These are phyloP conservation scores for Plasmodium knowlesi DNA, from an alignment of 169 alveolate species.

Conservation along the genomic window DNA sequence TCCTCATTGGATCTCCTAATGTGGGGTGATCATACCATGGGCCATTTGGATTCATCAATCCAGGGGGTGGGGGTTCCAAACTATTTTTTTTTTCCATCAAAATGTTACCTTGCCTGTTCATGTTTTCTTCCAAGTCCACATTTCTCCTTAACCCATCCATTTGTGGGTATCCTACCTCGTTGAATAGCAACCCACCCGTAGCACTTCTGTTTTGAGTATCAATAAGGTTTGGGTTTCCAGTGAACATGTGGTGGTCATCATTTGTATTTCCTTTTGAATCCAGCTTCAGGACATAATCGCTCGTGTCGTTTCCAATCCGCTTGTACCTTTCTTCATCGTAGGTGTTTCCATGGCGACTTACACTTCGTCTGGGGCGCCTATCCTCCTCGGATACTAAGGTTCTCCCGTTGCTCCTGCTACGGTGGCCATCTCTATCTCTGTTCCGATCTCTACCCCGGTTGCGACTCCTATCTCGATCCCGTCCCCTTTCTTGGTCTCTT, in stretches of 20 bases:
- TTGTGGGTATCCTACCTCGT: not conserved
- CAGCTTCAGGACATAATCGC: not conserved
- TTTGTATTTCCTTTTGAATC: not conserved
- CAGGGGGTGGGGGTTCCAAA: not conserved
- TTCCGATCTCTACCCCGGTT: too few relatives aligned
- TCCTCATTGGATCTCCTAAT: not conserved
- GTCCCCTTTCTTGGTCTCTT: not conserved
- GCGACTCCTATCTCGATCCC: not conserved
- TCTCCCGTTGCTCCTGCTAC: not conserved
- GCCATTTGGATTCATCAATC: not conserved
- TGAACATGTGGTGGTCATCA: not conserved
- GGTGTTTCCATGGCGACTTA: not conserved
- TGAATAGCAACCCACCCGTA: not conserved
- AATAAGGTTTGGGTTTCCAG: not conserved
- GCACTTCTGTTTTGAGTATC: not conserved
- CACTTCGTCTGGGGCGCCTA: not conserved
- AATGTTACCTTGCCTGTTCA: not conserved
- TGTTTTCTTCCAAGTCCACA: not conserved
- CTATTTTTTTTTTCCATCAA: not conserved
- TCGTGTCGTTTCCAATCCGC: not conserved
- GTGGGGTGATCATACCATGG: slow-evolving; percentile 31
- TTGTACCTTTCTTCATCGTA: not conserved
- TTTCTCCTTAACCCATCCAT: not conserved
- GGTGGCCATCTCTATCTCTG: not conserved
- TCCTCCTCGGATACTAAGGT: not conserved